Evolutionary conservation across 805 yeast species (phyloP).

Genomic region (Saccharomyces mikatae): DNA sequence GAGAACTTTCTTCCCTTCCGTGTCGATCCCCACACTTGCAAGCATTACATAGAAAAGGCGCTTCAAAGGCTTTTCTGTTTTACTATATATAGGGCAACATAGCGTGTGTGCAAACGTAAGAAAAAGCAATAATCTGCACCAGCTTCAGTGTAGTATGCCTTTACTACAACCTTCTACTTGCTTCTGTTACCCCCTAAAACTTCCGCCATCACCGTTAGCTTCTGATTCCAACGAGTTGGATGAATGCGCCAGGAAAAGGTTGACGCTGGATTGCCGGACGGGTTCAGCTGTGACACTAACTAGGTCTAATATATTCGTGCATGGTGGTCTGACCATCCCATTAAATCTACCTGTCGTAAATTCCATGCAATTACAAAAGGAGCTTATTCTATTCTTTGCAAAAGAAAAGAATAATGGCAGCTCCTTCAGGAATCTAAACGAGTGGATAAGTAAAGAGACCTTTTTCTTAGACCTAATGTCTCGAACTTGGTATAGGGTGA

Average conservation of each 20-base stretch:
- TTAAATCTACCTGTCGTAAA: slow-evolving; percentile 39
- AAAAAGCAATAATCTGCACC: background rate
- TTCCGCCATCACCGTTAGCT: slow-evolving; percentile 38
- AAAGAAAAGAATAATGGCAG: slow-evolving; percentile 16
- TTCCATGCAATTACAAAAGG: slow-evolving; percentile 33
- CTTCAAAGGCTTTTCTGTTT: background rate
- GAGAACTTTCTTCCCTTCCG: background rate
- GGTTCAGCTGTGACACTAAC: slow-evolving; percentile 56
- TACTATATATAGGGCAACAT: background rate
- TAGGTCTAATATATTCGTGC: slow-evolving; percentile 53
- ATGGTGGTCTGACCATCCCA: slow-evolving; percentile 62
- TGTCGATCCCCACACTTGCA: background rate
- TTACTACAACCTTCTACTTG: slow-evolving; percentile 59
- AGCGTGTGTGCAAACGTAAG: background rate
- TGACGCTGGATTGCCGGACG: slow-evolving; percentile 52
- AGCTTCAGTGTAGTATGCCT: slow-evolving; percentile 36
- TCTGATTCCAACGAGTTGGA: slow-evolving; percentile 17
- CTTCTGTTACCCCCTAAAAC: slow-evolving; percentile 45
- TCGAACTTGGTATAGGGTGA: slow-evolving; percentile 46
- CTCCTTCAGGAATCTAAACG: slow-evolving; percentile 21
- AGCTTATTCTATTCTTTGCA: slow-evolving; percentile 32
- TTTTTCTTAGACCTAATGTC: slow-evolving; percentile 54
- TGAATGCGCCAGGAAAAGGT: slow-evolving; percentile 40
- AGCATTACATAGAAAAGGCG: background rate
- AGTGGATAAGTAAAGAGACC: slow-evolving; percentile 53